These are phyloP conservation scores for Neocallimastix lanati DNA, from an alignment of 192 early-diverging fungal genomes.

Conservation along the genomic window DNA sequence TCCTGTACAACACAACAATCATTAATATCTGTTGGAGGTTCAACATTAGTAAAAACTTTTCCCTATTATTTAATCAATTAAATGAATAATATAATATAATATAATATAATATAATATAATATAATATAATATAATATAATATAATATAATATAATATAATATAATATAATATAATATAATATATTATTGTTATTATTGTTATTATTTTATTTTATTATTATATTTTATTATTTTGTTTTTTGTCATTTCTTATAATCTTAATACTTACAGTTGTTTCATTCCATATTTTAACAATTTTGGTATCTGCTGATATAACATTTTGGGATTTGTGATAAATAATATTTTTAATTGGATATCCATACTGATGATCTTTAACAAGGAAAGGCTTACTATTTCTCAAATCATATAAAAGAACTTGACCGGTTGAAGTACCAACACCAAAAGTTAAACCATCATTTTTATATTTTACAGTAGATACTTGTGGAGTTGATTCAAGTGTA, in stretches of 20 bases:
- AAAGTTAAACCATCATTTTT: slow-evolving; percentile 66
- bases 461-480: slow-evolving; percentile 64
- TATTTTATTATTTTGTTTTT: too few species aligned
- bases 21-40: slow-evolving; percentile 82
- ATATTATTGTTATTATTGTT: too few species aligned
- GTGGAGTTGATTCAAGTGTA: slow-evolving; percentile 19
- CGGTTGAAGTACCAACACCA: slow-evolving; percentile 75
- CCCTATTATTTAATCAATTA: slow-evolving; percentile 35
- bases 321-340: slow-evolving; percentile 59
- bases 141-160: too few species aligned
- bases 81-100: too few species aligned
- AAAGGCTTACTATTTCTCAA: slow-evolving; percentile 65
- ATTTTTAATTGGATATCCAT: slow-evolving; percentile 78
- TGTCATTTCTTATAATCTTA: neutral
- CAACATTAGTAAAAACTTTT: slow-evolving; percentile 73
- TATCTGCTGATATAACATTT: slow-evolving; percentile 73
- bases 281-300: slow-evolving; percentile 90
- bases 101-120: too few species aligned
- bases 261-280: slow-evolving; percentile 42
- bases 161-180: too few species aligned
- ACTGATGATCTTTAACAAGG: slow-evolving; percentile 92
- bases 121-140: too few species aligned
- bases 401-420: slow-evolving; percentile 86
- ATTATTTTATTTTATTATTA: too few species aligned
- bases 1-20: slow-evolving; percentile 67